A percentile compares a stretch with the other conserved stretches of the same genome.
phyloP scores from a whole-genome alignment of 768 basidiomycete genomes.

The Antrodiella citrinella region DNA sequence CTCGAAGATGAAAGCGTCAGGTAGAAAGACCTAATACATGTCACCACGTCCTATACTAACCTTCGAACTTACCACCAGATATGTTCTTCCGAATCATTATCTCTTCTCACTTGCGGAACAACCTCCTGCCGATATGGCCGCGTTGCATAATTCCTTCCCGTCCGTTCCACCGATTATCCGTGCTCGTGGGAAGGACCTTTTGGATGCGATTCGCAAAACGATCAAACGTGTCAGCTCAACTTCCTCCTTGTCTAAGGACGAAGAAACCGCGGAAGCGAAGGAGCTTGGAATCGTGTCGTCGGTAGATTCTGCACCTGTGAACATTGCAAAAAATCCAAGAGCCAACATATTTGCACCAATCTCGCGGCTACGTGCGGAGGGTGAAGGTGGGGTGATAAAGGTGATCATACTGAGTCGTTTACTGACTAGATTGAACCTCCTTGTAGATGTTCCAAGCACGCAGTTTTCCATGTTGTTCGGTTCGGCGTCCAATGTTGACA shows the following conservation, averaged over 20 bases:
- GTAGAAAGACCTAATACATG: constrained; percentile 31
- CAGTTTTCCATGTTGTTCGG: no score
- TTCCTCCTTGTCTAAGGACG: no score
- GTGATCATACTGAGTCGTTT: no score
- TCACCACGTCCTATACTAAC: not conserved
- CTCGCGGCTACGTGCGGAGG: no score
- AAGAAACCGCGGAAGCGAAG: no score
- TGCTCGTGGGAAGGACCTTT: constrained; percentile 52
- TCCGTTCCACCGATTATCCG: constrained; percentile 58
- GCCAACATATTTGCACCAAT: no score
- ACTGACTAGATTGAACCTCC: no score
- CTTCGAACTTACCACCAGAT: constrained; percentile 32
- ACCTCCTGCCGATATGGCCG: constrained; percentile 57
- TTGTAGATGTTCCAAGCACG: no score
- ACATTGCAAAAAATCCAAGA: no score
- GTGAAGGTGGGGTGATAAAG: no score
- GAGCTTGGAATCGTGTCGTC: no score
- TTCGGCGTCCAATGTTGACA: no score
- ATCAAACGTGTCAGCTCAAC: constrained; percentile 29
- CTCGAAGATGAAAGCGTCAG: constrained; percentile 82
- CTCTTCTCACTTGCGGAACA: constrained; percentile 68
- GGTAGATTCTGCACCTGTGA: constrained; percentile 35
- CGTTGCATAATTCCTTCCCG: constrained; percentile 51
- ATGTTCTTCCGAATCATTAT: constrained; percentile 67
- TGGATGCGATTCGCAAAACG: constrained; percentile 50